Evolutionary conservation across 352 stramenopile genomes (phyloP).

Genomic region (Pseudoperonospora humuli): DNA sequence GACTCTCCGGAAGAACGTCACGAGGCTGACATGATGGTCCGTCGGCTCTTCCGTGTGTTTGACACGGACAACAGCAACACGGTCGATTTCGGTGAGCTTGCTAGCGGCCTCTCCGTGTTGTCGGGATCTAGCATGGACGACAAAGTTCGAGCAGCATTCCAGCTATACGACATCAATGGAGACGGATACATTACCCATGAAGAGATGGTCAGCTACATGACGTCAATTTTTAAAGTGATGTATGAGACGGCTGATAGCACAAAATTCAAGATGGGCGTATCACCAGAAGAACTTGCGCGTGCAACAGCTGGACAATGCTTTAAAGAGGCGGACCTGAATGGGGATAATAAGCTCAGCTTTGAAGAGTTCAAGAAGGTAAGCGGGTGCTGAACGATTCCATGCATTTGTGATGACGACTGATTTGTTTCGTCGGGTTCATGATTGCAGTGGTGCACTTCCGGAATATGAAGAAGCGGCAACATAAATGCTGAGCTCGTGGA

Average conservation of each 20-base stretch:
- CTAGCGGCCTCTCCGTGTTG: slow-evolving; percentile 74
- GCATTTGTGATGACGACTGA: slow-evolving; percentile 11
- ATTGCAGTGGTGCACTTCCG: slow-evolving; percentile 35
- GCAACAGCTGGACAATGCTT: slow-evolving; percentile 82
- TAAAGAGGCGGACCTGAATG: slow-evolving; percentile 75
- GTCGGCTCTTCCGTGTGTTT: slow-evolving; percentile 78
- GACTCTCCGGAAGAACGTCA: slow-evolving; percentile 55
- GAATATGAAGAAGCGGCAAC: slow-evolving; percentile 15
- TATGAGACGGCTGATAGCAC: slow-evolving; percentile 77
- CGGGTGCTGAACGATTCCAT: neutral
- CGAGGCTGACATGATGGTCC: slow-evolving; percentile 73
- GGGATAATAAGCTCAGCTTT: slow-evolving; percentile 82
- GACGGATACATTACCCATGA: slow-evolving; percentile 81
- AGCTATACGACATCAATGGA: slow-evolving; percentile 80
- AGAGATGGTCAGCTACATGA: slow-evolving; percentile 86
- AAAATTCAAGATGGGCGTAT: slow-evolving; percentile 68
- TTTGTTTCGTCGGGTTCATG: slow-evolving; percentile 2
- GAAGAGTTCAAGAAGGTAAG: slow-evolving; percentile 88
- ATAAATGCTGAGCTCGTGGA: slow-evolving; percentile 8
- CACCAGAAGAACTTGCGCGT: slow-evolving; percentile 66
- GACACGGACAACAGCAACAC: slow-evolving; percentile 82
- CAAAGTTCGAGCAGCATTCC: slow-evolving; percentile 79
- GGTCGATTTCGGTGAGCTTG: slow-evolving; percentile 82
- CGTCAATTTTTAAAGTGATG: slow-evolving; percentile 87
- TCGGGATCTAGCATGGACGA: slow-evolving; percentile 83